Evolutionary conservation across 2,329 filamentous ascomycete species (phyloP).

Genomic region (Ophiostoma himal-ulmi): DNA sequence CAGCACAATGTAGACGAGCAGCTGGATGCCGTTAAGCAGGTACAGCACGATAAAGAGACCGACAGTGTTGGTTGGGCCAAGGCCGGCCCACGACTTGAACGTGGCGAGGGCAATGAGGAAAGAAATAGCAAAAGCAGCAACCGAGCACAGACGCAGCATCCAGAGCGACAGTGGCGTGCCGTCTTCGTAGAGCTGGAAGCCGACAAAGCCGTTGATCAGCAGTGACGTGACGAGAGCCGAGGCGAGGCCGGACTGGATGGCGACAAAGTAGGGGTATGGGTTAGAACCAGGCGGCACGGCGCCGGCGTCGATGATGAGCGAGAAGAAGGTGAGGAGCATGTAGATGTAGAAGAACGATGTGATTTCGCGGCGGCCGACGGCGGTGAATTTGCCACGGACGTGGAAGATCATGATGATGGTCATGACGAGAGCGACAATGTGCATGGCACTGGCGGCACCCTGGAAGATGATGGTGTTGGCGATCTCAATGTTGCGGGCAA

Average conservation of each 20-base stretch:
- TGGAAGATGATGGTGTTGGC: conserved; percentile 99
- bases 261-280: conserved; percentile 86
- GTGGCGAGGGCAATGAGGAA: conserved; percentile 86
- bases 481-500: conserved; percentile 88
- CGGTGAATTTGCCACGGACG: conserved; percentile 94
- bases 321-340: conserved; percentile 81
- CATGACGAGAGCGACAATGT: conserved; percentile 87
- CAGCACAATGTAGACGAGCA: conserved; percentile 79
- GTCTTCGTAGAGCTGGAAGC: conserved; percentile 97
- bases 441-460: conserved; percentile 81
- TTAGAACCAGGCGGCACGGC: conserved; percentile 77
- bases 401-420: conserved; percentile 96
- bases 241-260: conserved; percentile 74
- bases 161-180: conserved; percentile 90
- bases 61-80: conserved; percentile 77
- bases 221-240: conserved; percentile 85
- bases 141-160: conserved; percentile 74
- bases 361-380: conserved; percentile 70
- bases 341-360: conserved; percentile 97
- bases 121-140: conserved; percentile 76
- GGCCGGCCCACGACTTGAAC: conserved; percentile 84
- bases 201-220: conserved; percentile 95
- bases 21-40: conserved; percentile 78
- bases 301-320: conserved; percentile 85
- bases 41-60: conserved; percentile 90